phyloP scores from a whole-genome alignment of 2,329 filamentous ascomycete species.

The Emergomyces africanus region DNA sequence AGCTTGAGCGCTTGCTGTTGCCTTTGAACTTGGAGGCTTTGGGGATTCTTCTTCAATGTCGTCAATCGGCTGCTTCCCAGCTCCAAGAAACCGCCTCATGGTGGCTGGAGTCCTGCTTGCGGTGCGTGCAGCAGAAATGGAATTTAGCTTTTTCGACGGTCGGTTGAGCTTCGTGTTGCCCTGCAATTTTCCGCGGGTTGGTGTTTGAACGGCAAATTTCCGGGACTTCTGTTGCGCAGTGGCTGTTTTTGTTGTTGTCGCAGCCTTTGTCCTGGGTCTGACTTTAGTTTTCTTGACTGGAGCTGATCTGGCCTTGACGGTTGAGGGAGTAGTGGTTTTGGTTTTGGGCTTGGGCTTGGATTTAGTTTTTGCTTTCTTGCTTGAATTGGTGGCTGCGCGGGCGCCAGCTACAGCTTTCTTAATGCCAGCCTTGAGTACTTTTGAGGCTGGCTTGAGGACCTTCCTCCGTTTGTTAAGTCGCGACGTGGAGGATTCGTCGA shows the following conservation, averaged over 20 bases:
- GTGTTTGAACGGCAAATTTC: not conserved
- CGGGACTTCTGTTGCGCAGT: not conserved
- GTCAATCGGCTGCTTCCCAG: not conserved
- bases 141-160: slow-evolving; percentile 5
- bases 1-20: not conserved
- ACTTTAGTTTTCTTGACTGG: slow-evolving; percentile 1
- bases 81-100: slow-evolving; percentile 7
- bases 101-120: slow-evolving; percentile 6
- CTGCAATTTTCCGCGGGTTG: not conserved
- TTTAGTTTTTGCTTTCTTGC: not conserved
- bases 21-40: not conserved
- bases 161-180: slow-evolving; percentile 1
- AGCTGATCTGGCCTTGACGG: not conserved
- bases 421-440: slow-evolving; percentile 21
- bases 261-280: not conserved
- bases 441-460: slow-evolving; percentile 11
- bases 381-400: not conserved
- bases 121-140: slow-evolving; percentile 7
- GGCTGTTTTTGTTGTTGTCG: not conserved
- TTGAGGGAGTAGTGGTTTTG: not conserved
- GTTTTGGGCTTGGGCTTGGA: slow-evolving; percentile 1
- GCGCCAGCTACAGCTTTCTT: slow-evolving; percentile 20
- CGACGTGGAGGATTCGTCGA: slow-evolving; percentile 17
- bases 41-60: not conserved
- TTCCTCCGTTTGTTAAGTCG: slow-evolving; percentile 23